Conservation (phyloP, 208 protist species). For the Novymonas esmeraldas region DNA sequence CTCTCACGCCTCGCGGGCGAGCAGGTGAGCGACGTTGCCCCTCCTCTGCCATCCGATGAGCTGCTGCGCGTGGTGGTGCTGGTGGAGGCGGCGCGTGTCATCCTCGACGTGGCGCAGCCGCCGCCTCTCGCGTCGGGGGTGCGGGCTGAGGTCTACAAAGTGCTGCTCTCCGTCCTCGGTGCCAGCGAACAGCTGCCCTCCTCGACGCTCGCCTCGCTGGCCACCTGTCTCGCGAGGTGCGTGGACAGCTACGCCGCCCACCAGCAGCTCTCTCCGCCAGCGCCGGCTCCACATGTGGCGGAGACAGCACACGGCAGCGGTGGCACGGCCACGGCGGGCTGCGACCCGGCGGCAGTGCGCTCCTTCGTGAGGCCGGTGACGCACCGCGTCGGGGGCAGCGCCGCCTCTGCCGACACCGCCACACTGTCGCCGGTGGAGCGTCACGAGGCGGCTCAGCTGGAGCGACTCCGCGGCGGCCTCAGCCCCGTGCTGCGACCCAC, state of each 20-base stretch:
- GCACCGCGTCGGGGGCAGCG: no score
- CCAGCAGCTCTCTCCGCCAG: conserved; percentile 22
- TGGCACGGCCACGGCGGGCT: not conserved
- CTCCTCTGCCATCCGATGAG: conserved; percentile 29
- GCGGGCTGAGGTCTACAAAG: conserved; percentile 37
- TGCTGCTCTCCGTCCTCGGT: conserved; percentile 49
- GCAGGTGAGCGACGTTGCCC: conserved; percentile 35
- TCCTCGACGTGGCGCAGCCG: conserved; percentile 35
- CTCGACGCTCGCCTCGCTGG: conserved; percentile 39
- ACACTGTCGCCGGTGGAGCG: conserved; percentile 10
- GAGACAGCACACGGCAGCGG: not conserved
- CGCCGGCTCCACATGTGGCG: not conserved
- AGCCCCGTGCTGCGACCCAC: conserved; percentile 33
- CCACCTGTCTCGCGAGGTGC: conserved; percentile 48
- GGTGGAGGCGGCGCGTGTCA: conserved; percentile 32
- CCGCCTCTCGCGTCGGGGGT: conserved; percentile 13
- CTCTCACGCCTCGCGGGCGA: conserved; percentile 17
- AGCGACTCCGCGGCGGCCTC: conserved; percentile 26
- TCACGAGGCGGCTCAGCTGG: conserved; percentile 13
- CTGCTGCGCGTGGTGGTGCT: conserved; percentile 38
- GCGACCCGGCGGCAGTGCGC: not conserved
- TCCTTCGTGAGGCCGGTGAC: conserved; percentile 2
- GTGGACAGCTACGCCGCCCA: conserved; percentile 41
- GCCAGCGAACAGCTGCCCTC: conserved; percentile 59
- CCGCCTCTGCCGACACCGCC: not conserved